Evolutionary conservation across 164 flowering plant genomes (phyloP).

Genomic region (Aristolochia californica): DNA sequence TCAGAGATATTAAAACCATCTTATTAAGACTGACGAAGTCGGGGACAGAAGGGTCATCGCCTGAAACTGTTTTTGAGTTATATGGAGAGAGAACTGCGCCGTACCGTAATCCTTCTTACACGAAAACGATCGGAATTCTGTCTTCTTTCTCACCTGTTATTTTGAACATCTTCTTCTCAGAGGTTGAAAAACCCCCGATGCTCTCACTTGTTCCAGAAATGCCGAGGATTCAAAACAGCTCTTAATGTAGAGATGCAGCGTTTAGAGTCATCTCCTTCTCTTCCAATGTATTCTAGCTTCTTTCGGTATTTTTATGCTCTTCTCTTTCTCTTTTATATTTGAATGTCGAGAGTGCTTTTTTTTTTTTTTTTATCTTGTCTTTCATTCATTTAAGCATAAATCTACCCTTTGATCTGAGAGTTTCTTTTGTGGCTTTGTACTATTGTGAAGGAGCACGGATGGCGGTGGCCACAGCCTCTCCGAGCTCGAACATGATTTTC

Average conservation of each 20-base stretch:
- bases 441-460: not conserved
- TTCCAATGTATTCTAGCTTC: constrained; percentile 1
- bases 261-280: constrained; percentile 2
- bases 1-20: not conserved
- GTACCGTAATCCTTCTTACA: not conserved
- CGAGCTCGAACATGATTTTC: constrained; percentile 2
- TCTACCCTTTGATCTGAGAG: not conserved
- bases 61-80: too few relatives aligned
- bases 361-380: too few relatives aligned
- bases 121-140: constrained; percentile 1
- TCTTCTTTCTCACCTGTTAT: not conserved
- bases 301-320: not conserved
- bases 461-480: not conserved
- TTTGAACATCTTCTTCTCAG: not conserved
- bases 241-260: constrained; percentile 1
- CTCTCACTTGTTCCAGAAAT: not conserved
- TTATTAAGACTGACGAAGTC: not conserved
- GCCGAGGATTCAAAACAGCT: not conserved
- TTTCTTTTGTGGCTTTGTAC: not conserved
- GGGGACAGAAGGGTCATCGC: not conserved
- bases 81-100: too few relatives aligned
- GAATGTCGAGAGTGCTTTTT: not conserved
- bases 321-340: not conserved
- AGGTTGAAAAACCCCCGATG: not conserved
- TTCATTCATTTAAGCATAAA: not conserved